These are phyloP conservation scores for Pezicula carpinea DNA, from an alignment of 2,329 filamentous ascomycete genomes.

Conservation along the genomic window DNA sequence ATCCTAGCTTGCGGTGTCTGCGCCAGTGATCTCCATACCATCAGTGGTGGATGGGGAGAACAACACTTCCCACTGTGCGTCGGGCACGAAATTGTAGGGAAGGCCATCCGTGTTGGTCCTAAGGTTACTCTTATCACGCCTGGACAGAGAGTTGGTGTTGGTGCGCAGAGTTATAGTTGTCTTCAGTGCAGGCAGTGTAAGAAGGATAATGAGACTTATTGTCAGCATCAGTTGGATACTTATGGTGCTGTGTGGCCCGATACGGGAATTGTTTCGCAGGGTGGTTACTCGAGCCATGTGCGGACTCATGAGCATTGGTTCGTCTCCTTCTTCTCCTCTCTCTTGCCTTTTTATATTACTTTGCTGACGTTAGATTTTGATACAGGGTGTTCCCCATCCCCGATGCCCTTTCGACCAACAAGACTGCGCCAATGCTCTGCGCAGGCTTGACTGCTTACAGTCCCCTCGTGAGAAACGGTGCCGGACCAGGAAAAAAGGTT, in stretches of 20 bases:
- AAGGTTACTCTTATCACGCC: conserved; percentile 54
- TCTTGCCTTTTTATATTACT: neutral
- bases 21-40: conserved; percentile 67
- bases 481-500: conserved; percentile 74
- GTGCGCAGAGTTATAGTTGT: conserved; percentile 52
- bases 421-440: conserved; percentile 72
- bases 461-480: conserved; percentile 71
- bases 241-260: conserved; percentile 41
- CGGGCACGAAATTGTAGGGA: conserved; percentile 62
- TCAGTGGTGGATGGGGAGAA: conserved; percentile 53
- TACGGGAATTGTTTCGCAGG: conserved; percentile 54
- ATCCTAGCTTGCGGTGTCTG: conserved; percentile 78
- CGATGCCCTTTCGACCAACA: conserved; percentile 57
- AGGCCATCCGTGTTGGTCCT: conserved; percentile 60
- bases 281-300: conserved; percentile 60
- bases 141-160: conserved; percentile 50
- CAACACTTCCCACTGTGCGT: conserved; percentile 47
- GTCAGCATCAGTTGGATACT: conserved; percentile 40
- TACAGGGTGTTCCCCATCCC: conserved; percentile 65
- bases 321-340: conserved; percentile 24
- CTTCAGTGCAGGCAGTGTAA: conserved; percentile 36
- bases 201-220: conserved; percentile 48
- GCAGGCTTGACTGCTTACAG: conserved; percentile 78
- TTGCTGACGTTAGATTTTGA: neutral
- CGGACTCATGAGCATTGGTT: conserved; percentile 71